Base-by-base conservation (phyloP, 371 early-diverging fungal genomes). In the Mortierella sp. region DNA sequence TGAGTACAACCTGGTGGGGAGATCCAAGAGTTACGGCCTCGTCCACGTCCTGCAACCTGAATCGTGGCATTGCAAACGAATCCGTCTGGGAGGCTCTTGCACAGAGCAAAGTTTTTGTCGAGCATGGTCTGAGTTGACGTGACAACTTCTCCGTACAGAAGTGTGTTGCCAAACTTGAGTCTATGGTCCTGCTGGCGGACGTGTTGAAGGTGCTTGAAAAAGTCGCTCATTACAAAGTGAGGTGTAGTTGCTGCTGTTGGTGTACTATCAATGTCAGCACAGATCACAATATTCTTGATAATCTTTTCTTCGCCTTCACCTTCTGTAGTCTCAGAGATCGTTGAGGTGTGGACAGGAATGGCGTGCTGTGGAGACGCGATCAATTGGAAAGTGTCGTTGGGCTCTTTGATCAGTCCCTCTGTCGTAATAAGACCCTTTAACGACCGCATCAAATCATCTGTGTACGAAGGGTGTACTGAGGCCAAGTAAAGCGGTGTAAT, bases 21-120 rank as follows among this genome's bases (percentile, higher is more conserved):
- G 4, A 98, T 91, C 99, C 99, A 98, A 0, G 94, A 87, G 78
- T 98, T 98, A 33, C 91, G 87, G 7, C 97, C 97, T 24, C 98
- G 93, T 4, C 95, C 96, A 72, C 80, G 73, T 38, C 96, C 97
- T 21, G 92, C 85, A 6, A 92, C 79, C 80, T 98, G 97, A 28
- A 90, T 86, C 3, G 92, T 88, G 1, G 94, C 96, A n/a, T 94
- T 83, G 59, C 90, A 91, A 22, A 95, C 92, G 4, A 94, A 79
- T 13, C 98, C 98, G 45, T 85, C 84, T 7, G 96, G 96, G 38
- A 96, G 74, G 8, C 73, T 74, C 57, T 87, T 80, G 15, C 90
- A 87, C 63, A 97, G 86, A 41, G 78, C 85, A 32, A 85, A 79
- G 80, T 97, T 97, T 88, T 93, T 95, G 69, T 97, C 97, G 40